Percentiles rank a stretch among this genome's conserved stretches.
phyloP scores from a whole-genome alignment of 176 grass and related monocot species.

The Aegilops bicornis region DNA sequence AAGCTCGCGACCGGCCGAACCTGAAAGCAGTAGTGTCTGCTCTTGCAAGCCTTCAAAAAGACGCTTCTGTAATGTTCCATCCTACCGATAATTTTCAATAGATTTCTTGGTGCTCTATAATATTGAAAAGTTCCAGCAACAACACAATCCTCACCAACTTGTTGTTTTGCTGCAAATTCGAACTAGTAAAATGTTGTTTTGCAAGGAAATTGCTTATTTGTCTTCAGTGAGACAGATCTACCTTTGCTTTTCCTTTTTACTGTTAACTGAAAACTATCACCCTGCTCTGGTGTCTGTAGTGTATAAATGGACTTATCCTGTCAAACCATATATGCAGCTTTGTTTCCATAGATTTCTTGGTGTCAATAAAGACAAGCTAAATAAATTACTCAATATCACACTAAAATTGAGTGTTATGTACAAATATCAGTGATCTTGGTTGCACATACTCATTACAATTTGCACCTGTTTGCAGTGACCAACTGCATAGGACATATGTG shows the following conservation, averaged over 20 bases:
- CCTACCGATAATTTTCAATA: background rate
- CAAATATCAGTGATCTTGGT: too few relatives aligned
- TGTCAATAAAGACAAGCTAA: too few relatives aligned
- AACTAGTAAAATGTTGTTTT: background rate
- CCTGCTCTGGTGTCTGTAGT: background rate
- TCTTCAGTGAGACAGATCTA: background rate
- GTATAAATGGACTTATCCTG: background rate
- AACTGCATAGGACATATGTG: too few relatives aligned
- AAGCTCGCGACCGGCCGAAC: slow-evolving; percentile 72
- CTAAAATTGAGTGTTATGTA: too few relatives aligned
- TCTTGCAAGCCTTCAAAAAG: slow-evolving; percentile 75
- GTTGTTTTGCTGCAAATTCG: slow-evolving; percentile 19
- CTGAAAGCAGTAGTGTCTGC: slow-evolving; percentile 66
- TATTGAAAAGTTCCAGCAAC: background rate
- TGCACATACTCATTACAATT: too few relatives aligned
- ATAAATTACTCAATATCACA: too few relatives aligned
- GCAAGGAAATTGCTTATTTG: background rate
- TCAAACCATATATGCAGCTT: background rate
- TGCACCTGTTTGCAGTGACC: background rate
- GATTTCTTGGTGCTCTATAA: slow-evolving; percentile 2
- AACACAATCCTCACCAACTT: background rate
- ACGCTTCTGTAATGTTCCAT: slow-evolving; percentile 58
- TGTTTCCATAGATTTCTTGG: too few relatives aligned
- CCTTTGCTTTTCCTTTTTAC: background rate
- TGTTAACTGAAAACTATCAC: background rate